A percentile compares a stretch with the other conserved stretches of the same genome.
Evolutionary conservation across 257 asterid genomes (phyloP).

Genomic region (Hygrophila difformis): DNA sequence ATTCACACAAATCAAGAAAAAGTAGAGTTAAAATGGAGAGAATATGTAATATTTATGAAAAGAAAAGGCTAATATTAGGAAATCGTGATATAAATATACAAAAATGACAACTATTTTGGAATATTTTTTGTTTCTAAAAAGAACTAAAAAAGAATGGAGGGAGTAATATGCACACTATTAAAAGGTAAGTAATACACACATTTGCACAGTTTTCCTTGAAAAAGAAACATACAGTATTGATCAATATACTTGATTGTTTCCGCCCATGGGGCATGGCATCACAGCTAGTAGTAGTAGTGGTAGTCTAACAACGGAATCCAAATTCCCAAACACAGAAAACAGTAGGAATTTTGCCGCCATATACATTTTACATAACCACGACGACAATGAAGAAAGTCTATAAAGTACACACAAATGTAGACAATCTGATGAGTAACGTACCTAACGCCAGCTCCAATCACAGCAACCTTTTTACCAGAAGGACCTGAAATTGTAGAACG

Average conservation of each 20-base stretch:
- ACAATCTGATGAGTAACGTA: constrained; percentile 16
- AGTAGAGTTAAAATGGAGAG: too few relatives aligned
- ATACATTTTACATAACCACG: background rate
- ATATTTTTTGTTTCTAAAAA: too few relatives aligned
- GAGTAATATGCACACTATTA: too few relatives aligned
- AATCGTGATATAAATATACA: too few relatives aligned
- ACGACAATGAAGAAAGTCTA: background rate
- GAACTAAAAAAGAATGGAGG: too few relatives aligned
- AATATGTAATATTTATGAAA: too few relatives aligned
- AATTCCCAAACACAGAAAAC: background rate
- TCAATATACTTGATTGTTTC: too few relatives aligned
- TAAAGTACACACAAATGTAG: background rate
- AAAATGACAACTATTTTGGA: too few relatives aligned
- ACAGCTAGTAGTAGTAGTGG: too few relatives aligned
- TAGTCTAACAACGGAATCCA: background rate
- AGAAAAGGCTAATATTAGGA: too few relatives aligned
- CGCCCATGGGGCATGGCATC: background rate
- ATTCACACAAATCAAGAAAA: too few relatives aligned
- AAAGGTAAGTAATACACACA: background rate
- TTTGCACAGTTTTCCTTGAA: background rate
- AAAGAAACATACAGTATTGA: background rate
- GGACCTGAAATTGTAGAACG: constrained; percentile 26
- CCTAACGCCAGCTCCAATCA: constrained; percentile 91
- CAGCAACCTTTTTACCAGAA: constrained; percentile 51
- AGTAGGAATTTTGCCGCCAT: background rate